Base-by-base conservation (phyloP, 2,329 filamentous ascomycete species). In the Aspergillus floridensis region DNA sequence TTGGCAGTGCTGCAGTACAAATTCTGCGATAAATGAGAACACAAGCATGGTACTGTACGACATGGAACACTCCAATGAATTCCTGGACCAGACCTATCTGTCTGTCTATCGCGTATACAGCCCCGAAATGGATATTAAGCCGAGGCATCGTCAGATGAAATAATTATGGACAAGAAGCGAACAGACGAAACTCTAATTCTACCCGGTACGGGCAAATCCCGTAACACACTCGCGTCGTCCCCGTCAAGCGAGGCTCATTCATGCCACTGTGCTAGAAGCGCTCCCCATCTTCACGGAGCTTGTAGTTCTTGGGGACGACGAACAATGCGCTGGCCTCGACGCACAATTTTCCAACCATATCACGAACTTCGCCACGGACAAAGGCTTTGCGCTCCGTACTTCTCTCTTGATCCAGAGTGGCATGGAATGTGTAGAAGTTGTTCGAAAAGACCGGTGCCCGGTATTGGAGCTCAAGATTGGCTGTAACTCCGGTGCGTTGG, bases 381-480 rank as follows among this genome's bases (percentile, higher is more conserved):
- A 72, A 72, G 1, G 71, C 75, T 61, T 77, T 78, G 22, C 72
- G 68, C 54, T 76, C 75, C 8, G 73, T 74, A 59, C 72, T 76
- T 32, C 67, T 68, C 58, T 74, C 70, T 58, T 67, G 65, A 58
- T 81, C 72, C 48, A 81, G 81, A 54, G 76, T 71, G 12, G 74
- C 69, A 52, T 73, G 78, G 6, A 92, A 75, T 32, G 88, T 79
- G 74, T 90, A 91, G 71, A 89, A 90, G 44, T 80, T 77, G 56
- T 84, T 82, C 44, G 84, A 82, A 38, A 80, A 73, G 7, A 86
- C 85, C 0, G 86, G 86, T 58, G 80, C 81, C 48, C 83, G 79
- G 72, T 92, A 93, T 56, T 82, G 80, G 52, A 92, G 70, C 60
- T 84, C 78, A 35, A 88, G 73, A 54, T 80, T 82, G 47, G 86